These are phyloP conservation scores for Avicennia marina DNA, from an alignment of 257 asterid species.

Conservation along the genomic window DNA sequence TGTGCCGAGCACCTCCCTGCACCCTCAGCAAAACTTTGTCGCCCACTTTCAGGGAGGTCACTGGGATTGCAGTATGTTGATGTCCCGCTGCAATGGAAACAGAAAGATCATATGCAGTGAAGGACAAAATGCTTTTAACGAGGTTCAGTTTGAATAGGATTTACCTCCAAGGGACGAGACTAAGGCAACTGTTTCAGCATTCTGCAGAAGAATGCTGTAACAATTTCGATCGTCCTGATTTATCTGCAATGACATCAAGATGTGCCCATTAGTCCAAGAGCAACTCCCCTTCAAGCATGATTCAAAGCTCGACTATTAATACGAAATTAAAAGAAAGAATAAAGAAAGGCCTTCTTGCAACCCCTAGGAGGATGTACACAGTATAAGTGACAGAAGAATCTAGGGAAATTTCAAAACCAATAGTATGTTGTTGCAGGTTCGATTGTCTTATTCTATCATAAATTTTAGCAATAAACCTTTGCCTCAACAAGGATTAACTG, in stretches of 20 bases:
- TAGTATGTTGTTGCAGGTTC: too few species aligned
- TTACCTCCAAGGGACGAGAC: constrained; percentile 61
- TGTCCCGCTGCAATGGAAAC: constrained; percentile 19
- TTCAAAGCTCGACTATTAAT: not conserved
- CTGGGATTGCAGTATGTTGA: constrained; percentile 46
- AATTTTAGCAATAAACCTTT: too few species aligned
- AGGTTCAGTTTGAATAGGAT: not conserved
- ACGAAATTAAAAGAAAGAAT: not conserved
- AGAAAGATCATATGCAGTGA: not conserved
- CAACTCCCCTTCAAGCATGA: not conserved
- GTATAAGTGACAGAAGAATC: too few species aligned
- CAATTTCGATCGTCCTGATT: constrained; percentile 32
- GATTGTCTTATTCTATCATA: too few species aligned
- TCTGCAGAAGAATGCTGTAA: constrained; percentile 74
- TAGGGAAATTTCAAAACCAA: too few species aligned
- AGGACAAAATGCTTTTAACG: too few species aligned
- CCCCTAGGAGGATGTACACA: too few species aligned
- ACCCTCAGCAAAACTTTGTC: constrained; percentile 60
- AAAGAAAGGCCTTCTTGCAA: too few species aligned
- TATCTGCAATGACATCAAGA: constrained; percentile 37
- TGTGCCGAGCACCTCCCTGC: constrained; percentile 85
- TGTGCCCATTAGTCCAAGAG: too few species aligned
- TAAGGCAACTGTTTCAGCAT: constrained; percentile 83
- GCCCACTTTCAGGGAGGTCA: constrained; percentile 67
- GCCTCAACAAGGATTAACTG: constrained; percentile 78